phyloP scores from a whole-genome alignment of 805 yeast genomes.

The Metschnikowia drakensbergensis region DNA sequence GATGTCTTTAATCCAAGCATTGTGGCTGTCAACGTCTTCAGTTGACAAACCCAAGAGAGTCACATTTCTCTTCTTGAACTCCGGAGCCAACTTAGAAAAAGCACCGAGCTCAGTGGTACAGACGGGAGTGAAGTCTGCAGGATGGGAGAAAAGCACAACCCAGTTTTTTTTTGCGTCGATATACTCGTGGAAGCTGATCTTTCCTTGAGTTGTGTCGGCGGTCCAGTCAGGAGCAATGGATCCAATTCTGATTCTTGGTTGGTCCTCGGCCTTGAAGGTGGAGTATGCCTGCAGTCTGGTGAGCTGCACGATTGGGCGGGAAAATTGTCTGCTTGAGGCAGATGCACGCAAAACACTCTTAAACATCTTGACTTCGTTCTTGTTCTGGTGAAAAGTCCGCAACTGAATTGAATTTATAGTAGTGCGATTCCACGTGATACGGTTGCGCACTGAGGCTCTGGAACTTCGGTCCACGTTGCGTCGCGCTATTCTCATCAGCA shows the following conservation, averaged over 20 bases:
- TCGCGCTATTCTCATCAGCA: background rate
- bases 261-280: conserved; percentile 34
- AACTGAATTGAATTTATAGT: background rate
- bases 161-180: conserved; percentile 50
- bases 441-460: background rate
- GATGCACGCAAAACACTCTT: conserved; percentile 14
- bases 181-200: conserved; percentile 59
- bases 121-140: conserved; percentile 76
- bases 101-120: conserved; percentile 80
- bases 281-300: conserved; percentile 15
- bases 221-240: conserved; percentile 67
- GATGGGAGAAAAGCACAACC: conserved; percentile 70
- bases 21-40: conserved; percentile 58
- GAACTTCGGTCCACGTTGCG: background rate
- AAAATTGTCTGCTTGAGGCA: conserved; percentile 9
- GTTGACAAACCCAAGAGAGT: conserved; percentile 68
- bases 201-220: conserved; percentile 60
- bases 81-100: conserved; percentile 66
- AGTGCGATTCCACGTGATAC: conserved; percentile 1
- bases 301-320: conserved; percentile 11
- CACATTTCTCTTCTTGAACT: conserved; percentile 60
- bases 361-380: conserved; percentile 9
- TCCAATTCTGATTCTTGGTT: conserved; percentile 50
- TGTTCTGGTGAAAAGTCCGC: background rate
- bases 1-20: conserved; percentile 67